phyloP scores from a whole-genome alignment of 805 yeast species.

The Scheffersomyces spartinae region DNA sequence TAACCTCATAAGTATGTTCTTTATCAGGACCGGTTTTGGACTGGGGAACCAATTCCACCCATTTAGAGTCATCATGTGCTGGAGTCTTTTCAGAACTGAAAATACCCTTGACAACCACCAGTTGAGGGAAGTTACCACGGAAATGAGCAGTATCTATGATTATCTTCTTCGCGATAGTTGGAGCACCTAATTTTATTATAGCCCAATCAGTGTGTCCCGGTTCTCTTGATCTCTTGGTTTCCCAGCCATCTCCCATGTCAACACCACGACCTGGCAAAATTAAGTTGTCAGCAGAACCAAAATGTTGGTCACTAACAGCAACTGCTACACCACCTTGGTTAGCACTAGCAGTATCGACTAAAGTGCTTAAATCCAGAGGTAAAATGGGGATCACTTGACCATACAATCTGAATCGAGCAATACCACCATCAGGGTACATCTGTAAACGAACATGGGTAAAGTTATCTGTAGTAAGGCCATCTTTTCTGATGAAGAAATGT shows the following conservation, averaged over 20 bases:
- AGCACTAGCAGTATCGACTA: constrained; percentile 71
- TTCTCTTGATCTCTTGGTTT: constrained; percentile 77
- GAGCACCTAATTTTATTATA: constrained; percentile 64
- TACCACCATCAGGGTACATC: constrained; percentile 98
- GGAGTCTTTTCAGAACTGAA: constrained; percentile 26
- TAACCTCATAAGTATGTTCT: constrained; percentile 51
- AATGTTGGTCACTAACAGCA: constrained; percentile 81
- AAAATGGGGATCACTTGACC: constrained; percentile 73
- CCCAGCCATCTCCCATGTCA: constrained; percentile 99
- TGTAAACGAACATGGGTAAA: constrained; percentile 75
- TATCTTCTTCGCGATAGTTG: constrained; percentile 43
- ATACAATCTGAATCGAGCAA: constrained; percentile 84
- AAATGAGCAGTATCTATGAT: constrained; percentile 88
- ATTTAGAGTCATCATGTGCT: constrained; percentile 30
- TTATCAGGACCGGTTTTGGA: constrained; percentile 74
- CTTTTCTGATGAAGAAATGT: constrained; percentile 71
- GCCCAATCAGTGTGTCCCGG: constrained; percentile 91
- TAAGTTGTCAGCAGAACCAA: constrained; percentile 83
- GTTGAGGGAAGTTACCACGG: constrained; percentile 91
- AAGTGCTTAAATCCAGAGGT: constrained; percentile 33
- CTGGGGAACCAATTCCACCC: constrained; percentile 58
- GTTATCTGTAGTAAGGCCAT: constrained; percentile 40
- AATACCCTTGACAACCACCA: constrained; percentile 56
- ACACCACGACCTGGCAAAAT: constrained; percentile 88
- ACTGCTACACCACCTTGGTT: constrained; percentile 84